A percentile compares a stretch with the other conserved stretches of the same genome.
Conservation (phyloP, 179 eudicot genomes). For the Kewa caespitosa region DNA sequence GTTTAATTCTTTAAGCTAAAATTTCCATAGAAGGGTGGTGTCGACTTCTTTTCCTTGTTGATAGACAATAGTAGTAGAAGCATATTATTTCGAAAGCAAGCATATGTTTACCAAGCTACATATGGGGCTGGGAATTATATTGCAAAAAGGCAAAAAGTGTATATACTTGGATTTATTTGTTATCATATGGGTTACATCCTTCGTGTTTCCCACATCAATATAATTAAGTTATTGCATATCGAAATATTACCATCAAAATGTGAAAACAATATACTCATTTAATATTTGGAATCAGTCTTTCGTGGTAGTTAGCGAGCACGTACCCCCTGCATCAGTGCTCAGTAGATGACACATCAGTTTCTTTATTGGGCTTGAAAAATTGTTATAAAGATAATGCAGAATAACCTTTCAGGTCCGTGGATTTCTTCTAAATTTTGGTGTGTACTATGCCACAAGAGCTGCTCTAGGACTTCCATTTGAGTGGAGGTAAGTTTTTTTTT, state of each 20-base stretch:
- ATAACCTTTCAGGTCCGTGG: slow-evolving; percentile 77
- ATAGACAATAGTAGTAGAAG: background rate
- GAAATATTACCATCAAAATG: background rate
- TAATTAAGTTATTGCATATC: slow-evolving; percentile 6
- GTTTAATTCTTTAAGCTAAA: background rate
- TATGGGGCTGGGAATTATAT: no score
- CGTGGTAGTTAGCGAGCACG: background rate
- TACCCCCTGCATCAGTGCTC: slow-evolving; percentile 5
- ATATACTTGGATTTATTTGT: background rate
- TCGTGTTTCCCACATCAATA: background rate
- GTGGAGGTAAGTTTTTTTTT: slow-evolving; percentile 69
- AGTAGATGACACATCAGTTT: background rate
- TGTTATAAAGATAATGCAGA: slow-evolving; percentile 13
- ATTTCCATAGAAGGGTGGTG: background rate
- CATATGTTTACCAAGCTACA: no score
- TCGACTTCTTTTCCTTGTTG: background rate
- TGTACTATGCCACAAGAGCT: slow-evolving; percentile 94
- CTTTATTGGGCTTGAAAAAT: slow-evolving; percentile 12
- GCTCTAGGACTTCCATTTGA: slow-evolving; percentile 87
- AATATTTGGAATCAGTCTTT: background rate
- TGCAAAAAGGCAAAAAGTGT: background rate
- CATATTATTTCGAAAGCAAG: background rate
- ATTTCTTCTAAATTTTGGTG: slow-evolving; percentile 96
- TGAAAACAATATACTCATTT: background rate
- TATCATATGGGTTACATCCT: slow-evolving; percentile 12